Percentiles rank a stretch among this genome's conserved stretches.
These are phyloP conservation scores for Cardiospermum halicacabum DNA, from an alignment of 345 rosid species.

Conservation along the genomic window DNA sequence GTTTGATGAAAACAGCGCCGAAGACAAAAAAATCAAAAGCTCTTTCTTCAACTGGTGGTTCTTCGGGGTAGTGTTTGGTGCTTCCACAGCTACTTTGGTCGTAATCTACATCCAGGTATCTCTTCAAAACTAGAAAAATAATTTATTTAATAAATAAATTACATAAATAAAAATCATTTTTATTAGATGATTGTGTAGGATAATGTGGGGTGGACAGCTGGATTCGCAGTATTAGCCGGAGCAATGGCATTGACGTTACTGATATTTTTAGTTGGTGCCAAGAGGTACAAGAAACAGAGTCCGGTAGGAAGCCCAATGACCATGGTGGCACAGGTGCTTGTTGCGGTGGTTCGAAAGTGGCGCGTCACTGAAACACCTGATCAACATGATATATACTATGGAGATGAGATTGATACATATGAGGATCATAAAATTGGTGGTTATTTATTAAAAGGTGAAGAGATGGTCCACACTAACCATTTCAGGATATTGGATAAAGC, in stretches of 20 bases:
- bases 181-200: too few species aligned
- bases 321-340: constrained; percentile 60
- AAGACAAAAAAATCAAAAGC: constrained; percentile 71
- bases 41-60: constrained; percentile 98
- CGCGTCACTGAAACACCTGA: constrained; percentile 34
- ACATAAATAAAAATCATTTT: too few species aligned
- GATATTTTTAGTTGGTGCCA: constrained; percentile 53
- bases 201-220: constrained; percentile 70
- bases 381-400: constrained; percentile 30
- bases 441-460: constrained; percentile 6
- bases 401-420: constrained; percentile 15
- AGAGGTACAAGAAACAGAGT: constrained; percentile 43
- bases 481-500: constrained; percentile 86
- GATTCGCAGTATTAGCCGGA: constrained; percentile 53
- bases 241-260: constrained; percentile 38
- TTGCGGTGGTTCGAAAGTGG: constrained; percentile 63
- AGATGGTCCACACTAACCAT: constrained; percentile 45
- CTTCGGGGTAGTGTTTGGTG: constrained; percentile 48
- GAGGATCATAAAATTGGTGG: constrained; percentile 15
- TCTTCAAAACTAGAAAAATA: too few species aligned
- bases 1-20: constrained; percentile 52
- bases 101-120: constrained; percentile 70
- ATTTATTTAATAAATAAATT: too few species aligned
- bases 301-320: constrained; percentile 75
- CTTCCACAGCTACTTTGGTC: constrained; percentile 51